Conservation (phyloP, 305 asterid genomes). For the Petunia hybrid region DNA sequence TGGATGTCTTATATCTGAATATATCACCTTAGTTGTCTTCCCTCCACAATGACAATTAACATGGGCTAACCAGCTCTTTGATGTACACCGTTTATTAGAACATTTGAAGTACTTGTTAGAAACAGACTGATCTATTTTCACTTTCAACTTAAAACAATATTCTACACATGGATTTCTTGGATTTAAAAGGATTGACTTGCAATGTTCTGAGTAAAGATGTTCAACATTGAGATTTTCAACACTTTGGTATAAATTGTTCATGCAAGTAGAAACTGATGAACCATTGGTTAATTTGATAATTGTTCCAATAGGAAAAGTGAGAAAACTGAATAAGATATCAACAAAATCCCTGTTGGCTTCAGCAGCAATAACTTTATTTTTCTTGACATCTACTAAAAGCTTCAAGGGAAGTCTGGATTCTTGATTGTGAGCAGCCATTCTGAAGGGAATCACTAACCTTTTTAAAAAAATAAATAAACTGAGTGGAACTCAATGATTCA, state of each 20-base stretch:
- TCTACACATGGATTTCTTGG: constrained; percentile 19
- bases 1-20: no score
- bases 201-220: not conserved
- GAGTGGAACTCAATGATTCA: no score
- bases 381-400: constrained; percentile 30
- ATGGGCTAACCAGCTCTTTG: no score
- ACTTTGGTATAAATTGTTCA: constrained; percentile 27
- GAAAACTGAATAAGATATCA: constrained; percentile 33
- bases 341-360: constrained; percentile 37
- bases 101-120: constrained; percentile 4
- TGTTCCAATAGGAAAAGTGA: constrained; percentile 36
- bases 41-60: no score
- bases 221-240: constrained; percentile 26
- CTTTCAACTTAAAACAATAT: constrained; percentile 31
- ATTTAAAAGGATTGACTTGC: constrained; percentile 29
- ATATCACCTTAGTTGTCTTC: no score
- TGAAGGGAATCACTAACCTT: not conserved
- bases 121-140: constrained; percentile 26
- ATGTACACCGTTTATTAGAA: not conserved
- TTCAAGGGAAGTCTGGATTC: constrained; percentile 10
- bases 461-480: no score
- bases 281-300: constrained; percentile 7
- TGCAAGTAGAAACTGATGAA: not conserved
- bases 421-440: not conserved
- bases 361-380: constrained; percentile 29